Percentiles rank a stretch among this genome's conserved stretches.
These are phyloP conservation scores for Plasmodium inui DNA, from an alignment of 169 alveolate genomes.

Conservation along the genomic window DNA sequence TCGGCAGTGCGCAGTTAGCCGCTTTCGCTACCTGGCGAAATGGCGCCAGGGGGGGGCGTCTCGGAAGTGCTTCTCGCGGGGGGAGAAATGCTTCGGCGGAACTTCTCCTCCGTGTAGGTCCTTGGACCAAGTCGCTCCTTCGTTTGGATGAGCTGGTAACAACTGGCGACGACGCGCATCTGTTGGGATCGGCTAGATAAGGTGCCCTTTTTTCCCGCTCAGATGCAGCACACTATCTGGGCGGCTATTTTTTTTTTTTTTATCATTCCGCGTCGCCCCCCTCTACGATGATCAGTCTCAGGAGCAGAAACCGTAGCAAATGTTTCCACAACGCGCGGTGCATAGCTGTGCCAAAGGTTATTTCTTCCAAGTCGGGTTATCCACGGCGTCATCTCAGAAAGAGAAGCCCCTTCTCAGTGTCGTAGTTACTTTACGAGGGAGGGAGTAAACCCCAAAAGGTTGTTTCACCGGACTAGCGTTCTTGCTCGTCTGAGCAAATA, in stretches of 20 bases:
- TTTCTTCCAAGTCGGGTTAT: background rate
- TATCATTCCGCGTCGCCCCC: background rate
- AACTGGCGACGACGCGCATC: background rate
- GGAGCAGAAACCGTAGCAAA: background rate
- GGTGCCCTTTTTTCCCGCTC: background rate
- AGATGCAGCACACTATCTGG: background rate
- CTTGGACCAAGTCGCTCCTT: background rate
- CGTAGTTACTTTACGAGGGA: background rate
- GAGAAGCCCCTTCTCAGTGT: background rate
- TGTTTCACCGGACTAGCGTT: background rate
- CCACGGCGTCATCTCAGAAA: background rate
- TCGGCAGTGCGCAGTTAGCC: background rate
- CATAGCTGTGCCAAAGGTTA: background rate
- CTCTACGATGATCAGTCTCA: background rate
- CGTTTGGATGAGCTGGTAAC: background rate
- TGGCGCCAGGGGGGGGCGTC: background rate
- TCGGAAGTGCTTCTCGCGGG: background rate
- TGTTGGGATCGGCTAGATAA: too few relatives aligned
- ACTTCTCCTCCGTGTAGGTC: too few relatives aligned
- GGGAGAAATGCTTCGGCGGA: too few relatives aligned
- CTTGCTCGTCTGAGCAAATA: background rate
- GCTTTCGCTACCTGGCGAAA: background rate
- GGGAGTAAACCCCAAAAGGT: background rate
- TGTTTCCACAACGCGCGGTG: background rate
- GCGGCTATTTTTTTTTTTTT: background rate